Conservation (phyloP, 768 basidiomycete species). For the Lyophyllum atratum region DNA sequence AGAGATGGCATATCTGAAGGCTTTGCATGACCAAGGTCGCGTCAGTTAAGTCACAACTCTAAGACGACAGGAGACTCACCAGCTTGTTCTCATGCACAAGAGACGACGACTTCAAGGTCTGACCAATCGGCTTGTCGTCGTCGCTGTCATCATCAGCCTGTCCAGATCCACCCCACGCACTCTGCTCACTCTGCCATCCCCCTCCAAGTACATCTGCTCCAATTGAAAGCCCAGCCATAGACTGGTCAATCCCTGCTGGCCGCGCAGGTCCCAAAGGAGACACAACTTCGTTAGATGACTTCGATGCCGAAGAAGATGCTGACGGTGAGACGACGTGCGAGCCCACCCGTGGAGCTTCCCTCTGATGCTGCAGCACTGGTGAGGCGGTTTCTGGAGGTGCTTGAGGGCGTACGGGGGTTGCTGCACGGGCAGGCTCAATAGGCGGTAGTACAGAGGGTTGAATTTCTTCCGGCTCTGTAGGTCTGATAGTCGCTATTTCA, state of each 20-base stretch:
- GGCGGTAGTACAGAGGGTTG: conserved; percentile 22
- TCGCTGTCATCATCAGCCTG: conserved; percentile 60
- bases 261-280: conserved; percentile 37
- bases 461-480: conserved; percentile 33
- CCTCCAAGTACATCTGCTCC: conserved; percentile 36
- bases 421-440: conserved; percentile 5
- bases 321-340: conserved; percentile 22
- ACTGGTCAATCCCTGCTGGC: conserved; percentile 27
- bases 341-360: conserved; percentile 18
- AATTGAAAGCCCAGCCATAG: conserved; percentile 39
- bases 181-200: conserved; percentile 57
- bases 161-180: conserved; percentile 34
- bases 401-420: conserved; percentile 7
- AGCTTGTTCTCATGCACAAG: conserved; percentile 22
- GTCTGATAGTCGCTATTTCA: conserved; percentile 45
- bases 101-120: conserved; percentile 35
- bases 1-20: conserved; percentile 14
- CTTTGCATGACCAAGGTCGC: conserved; percentile 1
- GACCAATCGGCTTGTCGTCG: conserved; percentile 68
- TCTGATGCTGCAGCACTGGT: conserved; percentile 9
- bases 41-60: background rate
- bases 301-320: conserved; percentile 29
- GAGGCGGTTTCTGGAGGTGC: conserved; percentile 19
- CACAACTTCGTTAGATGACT: conserved; percentile 25
- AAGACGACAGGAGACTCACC: conserved; percentile 23